Percentiles rank a stretch among this genome's conserved stretches.
Conservation (phyloP, 2,329 filamentous ascomycete species). For the Samsoniella hepiali region DNA sequence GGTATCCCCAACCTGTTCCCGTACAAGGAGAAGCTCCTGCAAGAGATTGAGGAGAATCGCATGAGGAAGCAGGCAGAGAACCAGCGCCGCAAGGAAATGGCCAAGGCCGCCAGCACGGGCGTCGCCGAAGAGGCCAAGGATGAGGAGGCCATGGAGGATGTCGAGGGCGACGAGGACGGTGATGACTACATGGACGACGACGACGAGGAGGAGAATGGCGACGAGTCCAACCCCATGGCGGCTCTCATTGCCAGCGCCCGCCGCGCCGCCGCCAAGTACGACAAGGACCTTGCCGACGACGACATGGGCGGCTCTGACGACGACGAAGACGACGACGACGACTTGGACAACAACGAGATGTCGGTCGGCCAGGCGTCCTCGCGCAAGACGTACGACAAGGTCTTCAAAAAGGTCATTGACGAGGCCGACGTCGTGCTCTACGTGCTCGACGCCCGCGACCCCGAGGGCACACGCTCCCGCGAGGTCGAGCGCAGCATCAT, state of each 20-base stretch:
- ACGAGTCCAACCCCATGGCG: constrained; percentile 82
- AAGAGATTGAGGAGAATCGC: constrained; percentile 89
- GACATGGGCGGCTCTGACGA: constrained; percentile 50
- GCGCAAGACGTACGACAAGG: constrained; percentile 86
- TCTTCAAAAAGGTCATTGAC: constrained; percentile 90
- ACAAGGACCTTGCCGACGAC: constrained; percentile 59
- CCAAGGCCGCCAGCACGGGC: constrained; percentile 62
- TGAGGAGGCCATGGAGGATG: constrained; percentile 39
- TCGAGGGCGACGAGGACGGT: constrained; percentile 44
- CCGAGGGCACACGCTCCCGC: constrained; percentile 83
- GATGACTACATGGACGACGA: constrained; percentile 51
- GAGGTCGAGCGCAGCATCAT: constrained; percentile 89
- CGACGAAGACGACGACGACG: constrained; percentile 53
- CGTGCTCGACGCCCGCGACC: constrained; percentile 87
- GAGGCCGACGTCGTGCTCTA: constrained; percentile 88
- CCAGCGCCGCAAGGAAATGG: constrained; percentile 66
- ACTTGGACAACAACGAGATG: constrained; percentile 50
- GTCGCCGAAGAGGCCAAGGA: constrained; percentile 34
- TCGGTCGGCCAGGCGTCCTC: constrained; percentile 59
- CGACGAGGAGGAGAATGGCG: constrained; percentile 55
- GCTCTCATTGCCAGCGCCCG: constrained; percentile 83
- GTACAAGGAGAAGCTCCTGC: constrained; percentile 92
- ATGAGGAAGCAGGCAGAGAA: constrained; percentile 77
- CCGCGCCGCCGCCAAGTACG: constrained; percentile 73
- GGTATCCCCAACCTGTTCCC: constrained; percentile 97